Evolutionary conservation across 2,329 filamentous ascomycete genomes (phyloP), one percentile per base, ranked within the genome.

Genomic region (Pseudogymnoascus sp.): DNA sequence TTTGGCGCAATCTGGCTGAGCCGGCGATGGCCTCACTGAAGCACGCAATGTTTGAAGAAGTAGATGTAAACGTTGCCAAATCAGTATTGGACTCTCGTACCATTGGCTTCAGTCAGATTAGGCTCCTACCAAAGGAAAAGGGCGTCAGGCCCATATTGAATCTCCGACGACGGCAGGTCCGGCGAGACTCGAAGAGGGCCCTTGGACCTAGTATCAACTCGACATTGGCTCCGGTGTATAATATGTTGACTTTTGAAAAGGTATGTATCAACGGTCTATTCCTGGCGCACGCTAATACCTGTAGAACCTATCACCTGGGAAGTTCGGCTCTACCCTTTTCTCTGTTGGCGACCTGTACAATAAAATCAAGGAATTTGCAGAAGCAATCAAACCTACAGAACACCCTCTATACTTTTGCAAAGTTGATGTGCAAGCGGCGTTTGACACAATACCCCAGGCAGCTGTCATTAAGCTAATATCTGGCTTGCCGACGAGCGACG

Each of bases 401-500:
- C 70, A 72, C 8, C 79, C 75, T 4, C 76, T 97, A 1, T 97
- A 90, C 75, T 96, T 97, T 75, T 93, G 87, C 65, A 99, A 99
- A 73, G 80, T 96, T 11, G 95, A 99, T 71, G 93, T 99, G 19
- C 85, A 90, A 72, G 86, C 91, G 1, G 96, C 93, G 69, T 99
- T 97, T 73, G 95, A 99, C 74, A 96, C 90, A 0, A 97, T 99
- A 50, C 95, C 95, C 0, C 95, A 97, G 73, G 76, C 82, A 26
- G 84, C 85, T 0, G 79, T 97, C 17, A 72, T 97, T 35, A 73
- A 79, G 23, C 78, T 97, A 26, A 82, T 96, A 67, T 74, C 67
- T 64, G 86, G 72, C 62, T 85, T 83, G 67, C 84, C 75, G 67
- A 78, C 77, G 11, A 78, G 88, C 64, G 75, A 80, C 2, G 77